A percentile compares a stretch with the other conserved stretches of the same genome.
Conservation (phyloP, 2,329 filamentous ascomycete genomes). For the Aspergillus chevalieri region DNA sequence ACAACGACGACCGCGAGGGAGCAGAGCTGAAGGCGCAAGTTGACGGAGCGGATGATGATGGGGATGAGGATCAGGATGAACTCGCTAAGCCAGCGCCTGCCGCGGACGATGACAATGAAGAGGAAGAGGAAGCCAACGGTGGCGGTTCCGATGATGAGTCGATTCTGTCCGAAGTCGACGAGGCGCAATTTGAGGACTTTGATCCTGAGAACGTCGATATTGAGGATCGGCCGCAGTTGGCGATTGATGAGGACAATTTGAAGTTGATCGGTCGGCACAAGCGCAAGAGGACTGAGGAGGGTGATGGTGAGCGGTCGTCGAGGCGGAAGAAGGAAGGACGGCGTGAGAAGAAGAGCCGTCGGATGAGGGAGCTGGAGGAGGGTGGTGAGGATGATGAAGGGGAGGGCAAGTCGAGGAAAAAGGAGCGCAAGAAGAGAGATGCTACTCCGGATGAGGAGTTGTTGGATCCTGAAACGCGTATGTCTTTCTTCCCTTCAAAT, state of each 20-base stretch:
- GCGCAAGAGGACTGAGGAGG: slow-evolving; percentile 57
- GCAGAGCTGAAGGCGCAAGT: slow-evolving; percentile 7
- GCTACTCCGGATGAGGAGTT: slow-evolving; percentile 64
- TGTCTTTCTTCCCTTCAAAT: slow-evolving; percentile 24
- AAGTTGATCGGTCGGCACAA: slow-evolving; percentile 58
- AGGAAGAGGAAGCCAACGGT: slow-evolving; percentile 18
- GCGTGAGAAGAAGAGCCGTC: slow-evolving; percentile 60
- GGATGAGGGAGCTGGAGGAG: slow-evolving; percentile 61
- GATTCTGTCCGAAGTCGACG: slow-evolving; percentile 58
- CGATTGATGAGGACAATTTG: slow-evolving; percentile 57
- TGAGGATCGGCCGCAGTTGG: slow-evolving; percentile 52
- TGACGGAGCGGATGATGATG: slow-evolving; percentile 12
- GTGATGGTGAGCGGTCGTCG: slow-evolving; percentile 60
- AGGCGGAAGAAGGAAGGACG: slow-evolving; percentile 60
- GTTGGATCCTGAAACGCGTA: slow-evolving; percentile 76
- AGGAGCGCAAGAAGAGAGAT: slow-evolving; percentile 46
- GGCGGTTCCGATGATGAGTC: slow-evolving; percentile 56
- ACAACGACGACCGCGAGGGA: slow-evolving; percentile 7
- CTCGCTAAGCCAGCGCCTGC: slow-evolving; percentile 12
- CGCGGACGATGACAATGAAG: slow-evolving; percentile 16
- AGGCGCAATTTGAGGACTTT: slow-evolving; percentile 60
- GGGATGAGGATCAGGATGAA: slow-evolving; percentile 12
- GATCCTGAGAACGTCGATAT: slow-evolving; percentile 56
- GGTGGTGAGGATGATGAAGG: slow-evolving; percentile 49
- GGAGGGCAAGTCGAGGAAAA: slow-evolving; percentile 43